These are phyloP conservation scores for Boletus semigastroideus DNA, from an alignment of 1,284 basidiomycete species.

Conservation along the genomic window DNA sequence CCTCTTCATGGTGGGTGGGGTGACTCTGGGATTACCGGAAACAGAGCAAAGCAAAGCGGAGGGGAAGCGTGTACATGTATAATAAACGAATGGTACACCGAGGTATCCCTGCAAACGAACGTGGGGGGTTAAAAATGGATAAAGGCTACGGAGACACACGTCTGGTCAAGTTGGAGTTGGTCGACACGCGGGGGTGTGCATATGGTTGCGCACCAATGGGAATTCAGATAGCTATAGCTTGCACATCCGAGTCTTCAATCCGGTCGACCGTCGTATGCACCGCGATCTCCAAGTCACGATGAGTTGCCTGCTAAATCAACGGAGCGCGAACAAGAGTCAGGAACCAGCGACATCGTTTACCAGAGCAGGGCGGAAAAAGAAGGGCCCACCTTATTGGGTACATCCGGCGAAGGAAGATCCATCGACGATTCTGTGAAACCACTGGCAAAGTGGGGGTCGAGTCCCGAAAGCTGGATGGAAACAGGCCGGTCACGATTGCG, in stretches of 20 bases:
- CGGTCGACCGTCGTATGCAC: slow-evolving; percentile 11
- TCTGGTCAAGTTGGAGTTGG: neutral
- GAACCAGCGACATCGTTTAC: neutral
- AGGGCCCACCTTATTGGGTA: slow-evolving; percentile 3
- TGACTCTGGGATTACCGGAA: neutral
- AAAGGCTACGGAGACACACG: neutral
- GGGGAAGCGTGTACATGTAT: neutral
- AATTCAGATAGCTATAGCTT: neutral
- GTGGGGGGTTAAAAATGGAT: neutral
- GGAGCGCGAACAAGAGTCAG: neutral
- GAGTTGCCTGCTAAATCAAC: neutral
- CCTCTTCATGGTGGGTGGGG: neutral
- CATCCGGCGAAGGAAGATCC: neutral
- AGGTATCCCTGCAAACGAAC: neutral
- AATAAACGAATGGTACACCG: neutral
- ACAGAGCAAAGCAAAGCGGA: neutral
- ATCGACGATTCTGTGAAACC: slow-evolving; percentile 3
- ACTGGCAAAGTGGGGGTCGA: slow-evolving; percentile 11
- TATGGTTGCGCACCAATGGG: neutral
- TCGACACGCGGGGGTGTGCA: neutral
- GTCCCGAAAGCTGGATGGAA: slow-evolving; percentile 14
- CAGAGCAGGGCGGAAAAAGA: neutral
- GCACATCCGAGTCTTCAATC: neutral
- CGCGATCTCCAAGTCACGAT: slow-evolving; percentile 12
- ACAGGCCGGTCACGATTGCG: neutral